These are phyloP conservation scores for Colletotrichum plurivorum DNA, from an alignment of 2,329 filamentous ascomycete genomes.

Conservation along the genomic window DNA sequence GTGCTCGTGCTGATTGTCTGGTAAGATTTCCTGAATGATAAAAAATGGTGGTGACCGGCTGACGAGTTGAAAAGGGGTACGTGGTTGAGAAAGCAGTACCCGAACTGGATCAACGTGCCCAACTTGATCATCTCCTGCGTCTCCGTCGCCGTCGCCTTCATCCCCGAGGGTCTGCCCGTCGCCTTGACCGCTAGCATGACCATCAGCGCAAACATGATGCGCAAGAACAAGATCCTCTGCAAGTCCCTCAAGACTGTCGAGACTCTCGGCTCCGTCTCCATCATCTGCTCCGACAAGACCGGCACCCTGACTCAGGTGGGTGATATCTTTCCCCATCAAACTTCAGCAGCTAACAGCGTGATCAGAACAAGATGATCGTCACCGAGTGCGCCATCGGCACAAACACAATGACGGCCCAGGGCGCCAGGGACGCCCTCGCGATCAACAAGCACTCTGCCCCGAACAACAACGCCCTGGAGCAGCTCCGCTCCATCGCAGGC, in stretches of 20 bases:
- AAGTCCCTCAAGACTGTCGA: constrained; percentile 86
- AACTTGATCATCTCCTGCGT: constrained; percentile 82
- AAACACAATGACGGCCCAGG: constrained; percentile 63
- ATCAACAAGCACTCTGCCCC: constrained; percentile 44
- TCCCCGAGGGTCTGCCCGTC: constrained; percentile 81
- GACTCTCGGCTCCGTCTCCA: constrained; percentile 79
- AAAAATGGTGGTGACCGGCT: not conserved
- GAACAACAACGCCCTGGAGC: constrained; percentile 62
- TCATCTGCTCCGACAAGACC: constrained; percentile 85
- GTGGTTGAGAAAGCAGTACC: constrained; percentile 77
- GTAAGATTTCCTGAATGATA: constrained; percentile 59
- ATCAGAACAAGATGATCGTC: constrained; percentile 79
- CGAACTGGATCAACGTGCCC: constrained; percentile 80
- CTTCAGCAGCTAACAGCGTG: constrained; percentile 11
- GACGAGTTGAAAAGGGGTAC: constrained; percentile 64
- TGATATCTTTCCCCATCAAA: too few species aligned
- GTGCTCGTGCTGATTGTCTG: constrained; percentile 76
- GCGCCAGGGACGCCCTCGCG: constrained; percentile 59
- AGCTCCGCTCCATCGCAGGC: constrained; percentile 73
- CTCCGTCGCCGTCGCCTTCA: constrained; percentile 80
- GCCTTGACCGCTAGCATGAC: constrained; percentile 79
- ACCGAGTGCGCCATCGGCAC: constrained; percentile 75
- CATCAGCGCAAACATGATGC: constrained; percentile 83
- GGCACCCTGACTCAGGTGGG: constrained; percentile 77
- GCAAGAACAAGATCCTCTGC: constrained; percentile 82